These are phyloP conservation scores for Melaleuca alternifolia DNA, from an alignment of 345 rosid species.

Conservation along the genomic window DNA sequence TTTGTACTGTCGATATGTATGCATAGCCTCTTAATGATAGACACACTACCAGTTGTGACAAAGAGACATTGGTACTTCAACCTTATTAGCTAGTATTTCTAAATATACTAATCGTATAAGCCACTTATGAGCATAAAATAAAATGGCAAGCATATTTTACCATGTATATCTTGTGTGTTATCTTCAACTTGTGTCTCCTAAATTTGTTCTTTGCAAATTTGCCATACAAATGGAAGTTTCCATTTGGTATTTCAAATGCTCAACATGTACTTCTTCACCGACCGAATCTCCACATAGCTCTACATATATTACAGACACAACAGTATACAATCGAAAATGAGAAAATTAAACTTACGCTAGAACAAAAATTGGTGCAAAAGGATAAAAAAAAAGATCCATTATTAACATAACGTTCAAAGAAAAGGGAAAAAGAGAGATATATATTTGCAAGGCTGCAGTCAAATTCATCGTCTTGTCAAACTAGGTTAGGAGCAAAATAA, in stretches of 20 bases:
- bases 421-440: too few relatives aligned
- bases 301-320: too few relatives aligned
- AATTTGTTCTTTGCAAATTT: conserved; percentile 36
- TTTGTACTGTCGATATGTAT: too few relatives aligned
- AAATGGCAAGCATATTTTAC: neutral
- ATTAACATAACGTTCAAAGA: too few relatives aligned
- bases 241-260: conserved; percentile 42
- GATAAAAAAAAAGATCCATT: too few relatives aligned
- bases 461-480: too few relatives aligned
- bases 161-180: conserved; percentile 27
- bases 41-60: conserved; percentile 57
- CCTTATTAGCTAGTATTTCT: conserved; percentile 14
- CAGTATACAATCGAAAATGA: too few relatives aligned
- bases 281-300: too few relatives aligned
- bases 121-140: neutral
- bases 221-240: conserved; percentile 46
- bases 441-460: too few relatives aligned
- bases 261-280: conserved; percentile 29
- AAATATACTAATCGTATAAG: neutral
- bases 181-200: conserved; percentile 54
- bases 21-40: conserved; percentile 41
- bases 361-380: too few relatives aligned
- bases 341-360: too few relatives aligned
- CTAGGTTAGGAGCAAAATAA: too few relatives aligned
- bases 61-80: conserved; percentile 22